These are phyloP conservation scores for Trichocomaceae sp. DNA, from an alignment of 2,329 filamentous ascomycete genomes.

Conservation along the genomic window DNA sequence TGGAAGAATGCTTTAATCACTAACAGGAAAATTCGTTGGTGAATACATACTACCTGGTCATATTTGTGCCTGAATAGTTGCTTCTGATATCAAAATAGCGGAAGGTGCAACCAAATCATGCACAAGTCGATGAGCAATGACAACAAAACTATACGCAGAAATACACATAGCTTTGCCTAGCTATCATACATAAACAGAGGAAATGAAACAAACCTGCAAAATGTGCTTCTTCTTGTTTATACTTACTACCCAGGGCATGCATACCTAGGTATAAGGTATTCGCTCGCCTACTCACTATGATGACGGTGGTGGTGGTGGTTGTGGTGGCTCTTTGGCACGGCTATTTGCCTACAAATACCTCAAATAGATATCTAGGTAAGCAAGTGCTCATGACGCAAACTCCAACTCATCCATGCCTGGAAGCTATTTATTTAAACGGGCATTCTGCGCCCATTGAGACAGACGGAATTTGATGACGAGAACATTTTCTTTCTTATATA, in stretches of 20 bases:
- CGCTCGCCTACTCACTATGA: neutral
- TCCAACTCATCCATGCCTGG: neutral
- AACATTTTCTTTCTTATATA: neutral
- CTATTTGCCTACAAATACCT: neutral
- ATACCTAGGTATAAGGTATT: too few relatives aligned
- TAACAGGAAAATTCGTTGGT: too few relatives aligned
- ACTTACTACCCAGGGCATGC: too few relatives aligned
- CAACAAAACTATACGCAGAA: too few relatives aligned
- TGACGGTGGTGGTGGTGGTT: neutral
- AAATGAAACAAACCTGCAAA: too few relatives aligned
- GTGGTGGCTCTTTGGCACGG: neutral
- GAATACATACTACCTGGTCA: too few relatives aligned
- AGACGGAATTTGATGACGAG: neutral
- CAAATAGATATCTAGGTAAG: neutral
- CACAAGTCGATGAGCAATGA: neutral
- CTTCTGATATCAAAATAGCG: too few relatives aligned
- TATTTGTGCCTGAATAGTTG: too few relatives aligned
- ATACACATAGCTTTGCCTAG: too few relatives aligned
- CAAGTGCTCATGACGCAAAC: neutral
- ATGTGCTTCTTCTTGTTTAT: too few relatives aligned
- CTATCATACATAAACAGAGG: too few relatives aligned
- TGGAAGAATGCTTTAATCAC: neutral
- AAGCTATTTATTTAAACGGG: neutral
- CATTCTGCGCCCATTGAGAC: neutral
- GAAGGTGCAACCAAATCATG: too few relatives aligned